Evolutionary conservation across 1,284 basidiomycete species (phyloP), one percentile per base, ranked within the genome.

Genomic region (Anthracocystis setariae): DNA sequence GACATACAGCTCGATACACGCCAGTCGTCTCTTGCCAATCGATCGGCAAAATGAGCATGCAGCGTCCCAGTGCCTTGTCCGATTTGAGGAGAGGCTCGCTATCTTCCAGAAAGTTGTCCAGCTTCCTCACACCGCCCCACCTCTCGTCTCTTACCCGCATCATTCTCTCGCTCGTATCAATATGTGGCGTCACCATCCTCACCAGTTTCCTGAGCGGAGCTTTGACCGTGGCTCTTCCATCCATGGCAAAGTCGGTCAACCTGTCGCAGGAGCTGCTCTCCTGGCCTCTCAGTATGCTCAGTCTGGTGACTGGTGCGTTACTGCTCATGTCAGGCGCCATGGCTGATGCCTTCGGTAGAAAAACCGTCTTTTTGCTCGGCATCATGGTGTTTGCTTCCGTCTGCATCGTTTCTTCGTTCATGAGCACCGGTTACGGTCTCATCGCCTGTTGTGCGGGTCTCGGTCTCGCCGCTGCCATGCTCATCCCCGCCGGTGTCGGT

Each of bases 201-300:
- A 60, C 85, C 78, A 85, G 47, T 78, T 84, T 58, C 63, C 62
- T 85, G 9, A 82, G 77, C 25, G 86, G 86, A 13, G 85, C 84
- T 4, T 74, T 85, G 25, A 85, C 84, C 5, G 88, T 91, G 44
- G 86, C 89, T 0, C 84, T 92, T 2, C 89, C 90, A 0, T 86
- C 86, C 0, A 90, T 92, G 39, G 87, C 87, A 0, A 67, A 65
- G 15, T 56, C 56, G 39, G 52, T 73, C 57, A 48, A 58, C 15
- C 42, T 73, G 7, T 57, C 65, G 25, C 65, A 64, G 38, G 64
- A 69, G 8, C 20, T 55, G 27, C 82, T 92, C 1, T 88, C 91
- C 68, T 92, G 91, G 91, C 84, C 90, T 3, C 79, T 88, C 9
- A 86, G 86, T 5, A 86, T 88, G 3, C 88, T 87, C 75, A 80